phyloP scores from a whole-genome alignment of 306 rosid species.

The Quercus engelmannii region DNA sequence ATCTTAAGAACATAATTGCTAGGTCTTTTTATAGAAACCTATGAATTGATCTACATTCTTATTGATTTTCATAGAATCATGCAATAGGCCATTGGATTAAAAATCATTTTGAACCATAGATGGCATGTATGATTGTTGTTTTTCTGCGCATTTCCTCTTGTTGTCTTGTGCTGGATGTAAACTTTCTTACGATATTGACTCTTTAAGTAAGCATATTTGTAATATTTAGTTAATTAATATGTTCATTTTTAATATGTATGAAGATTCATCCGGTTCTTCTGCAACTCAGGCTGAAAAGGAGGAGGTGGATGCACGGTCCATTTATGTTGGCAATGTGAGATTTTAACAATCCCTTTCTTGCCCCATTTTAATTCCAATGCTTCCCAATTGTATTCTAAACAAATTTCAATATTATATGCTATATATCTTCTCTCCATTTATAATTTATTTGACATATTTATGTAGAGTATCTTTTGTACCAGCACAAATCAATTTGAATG shows the following conservation, averaged over 20 bases:
- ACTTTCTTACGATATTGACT: not conserved
- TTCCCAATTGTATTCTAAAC: not conserved
- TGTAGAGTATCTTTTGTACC: not conserved
- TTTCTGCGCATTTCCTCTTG: not conserved
- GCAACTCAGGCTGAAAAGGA: constrained; percentile 95
- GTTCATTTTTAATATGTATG: constrained; percentile 29
- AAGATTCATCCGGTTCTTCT: constrained; percentile 74
- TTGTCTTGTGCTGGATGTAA: not conserved
- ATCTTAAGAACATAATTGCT: not conserved
- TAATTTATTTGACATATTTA: constrained; percentile 9
- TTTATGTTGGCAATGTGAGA: constrained; percentile 98
- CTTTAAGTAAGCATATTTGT: not conserved
- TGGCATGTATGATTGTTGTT: not conserved
- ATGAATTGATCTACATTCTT: not conserved
- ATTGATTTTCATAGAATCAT: not conserved
- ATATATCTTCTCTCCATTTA: not conserved
- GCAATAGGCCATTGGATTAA: not conserved
- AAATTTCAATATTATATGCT: not conserved
- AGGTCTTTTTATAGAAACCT: not conserved
- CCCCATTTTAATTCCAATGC: not conserved
- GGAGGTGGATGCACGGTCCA: constrained; percentile 96
- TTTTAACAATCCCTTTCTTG: constrained; percentile 21
- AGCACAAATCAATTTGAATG: not conserved
- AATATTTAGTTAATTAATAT: not conserved
- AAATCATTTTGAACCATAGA: not conserved